phyloP scores from a whole-genome alignment of 805 yeast genomes.

The Candida taoyuanica region DNA sequence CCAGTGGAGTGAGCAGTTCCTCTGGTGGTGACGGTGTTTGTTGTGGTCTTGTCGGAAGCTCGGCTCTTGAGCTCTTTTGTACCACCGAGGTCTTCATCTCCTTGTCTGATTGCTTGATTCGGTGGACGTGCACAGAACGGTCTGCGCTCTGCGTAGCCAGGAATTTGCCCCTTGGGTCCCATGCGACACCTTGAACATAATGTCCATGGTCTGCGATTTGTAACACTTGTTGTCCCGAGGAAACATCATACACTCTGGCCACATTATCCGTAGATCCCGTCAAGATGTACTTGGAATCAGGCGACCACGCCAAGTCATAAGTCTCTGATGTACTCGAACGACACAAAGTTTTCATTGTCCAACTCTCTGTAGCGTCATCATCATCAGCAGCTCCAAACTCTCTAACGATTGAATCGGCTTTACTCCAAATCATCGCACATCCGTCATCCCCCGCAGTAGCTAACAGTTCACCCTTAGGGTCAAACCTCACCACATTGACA shows the following conservation, averaged over 20 bases:
- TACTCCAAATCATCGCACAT: slow-evolving; percentile 73
- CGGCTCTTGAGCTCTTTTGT: slow-evolving; percentile 52
- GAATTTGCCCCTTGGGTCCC: slow-evolving; percentile 85
- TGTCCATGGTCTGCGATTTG: slow-evolving; percentile 74
- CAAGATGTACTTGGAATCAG: slow-evolving; percentile 69
- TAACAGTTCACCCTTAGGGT: slow-evolving; percentile 58
- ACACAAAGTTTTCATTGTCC: slow-evolving; percentile 61
- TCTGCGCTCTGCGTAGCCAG: slow-evolving; percentile 90
- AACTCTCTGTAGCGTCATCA: slow-evolving; percentile 62
- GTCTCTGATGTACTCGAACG: slow-evolving; percentile 68
- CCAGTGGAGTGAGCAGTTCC: slow-evolving; percentile 20
- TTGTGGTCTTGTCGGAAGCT: slow-evolving; percentile 38
- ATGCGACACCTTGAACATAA: slow-evolving; percentile 91
- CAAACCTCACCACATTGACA: slow-evolving; percentile 84
- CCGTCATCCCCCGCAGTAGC: slow-evolving; percentile 98
- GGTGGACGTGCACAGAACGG: slow-evolving; percentile 70
- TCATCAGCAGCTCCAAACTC: slow-evolving; percentile 52
- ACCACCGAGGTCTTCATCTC: slow-evolving; percentile 35
- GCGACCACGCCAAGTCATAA: slow-evolving; percentile 92
- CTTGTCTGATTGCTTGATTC: slow-evolving; percentile 27
- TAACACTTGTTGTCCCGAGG: slow-evolving; percentile 50
- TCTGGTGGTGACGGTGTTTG: not conserved
- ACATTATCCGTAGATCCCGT: slow-evolving; percentile 91
- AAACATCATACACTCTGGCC: slow-evolving; percentile 60
- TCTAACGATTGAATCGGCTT: slow-evolving; percentile 46